Conservation (phyloP, 148 eudicot species). For the Dysphania ambrosioides region DNA sequence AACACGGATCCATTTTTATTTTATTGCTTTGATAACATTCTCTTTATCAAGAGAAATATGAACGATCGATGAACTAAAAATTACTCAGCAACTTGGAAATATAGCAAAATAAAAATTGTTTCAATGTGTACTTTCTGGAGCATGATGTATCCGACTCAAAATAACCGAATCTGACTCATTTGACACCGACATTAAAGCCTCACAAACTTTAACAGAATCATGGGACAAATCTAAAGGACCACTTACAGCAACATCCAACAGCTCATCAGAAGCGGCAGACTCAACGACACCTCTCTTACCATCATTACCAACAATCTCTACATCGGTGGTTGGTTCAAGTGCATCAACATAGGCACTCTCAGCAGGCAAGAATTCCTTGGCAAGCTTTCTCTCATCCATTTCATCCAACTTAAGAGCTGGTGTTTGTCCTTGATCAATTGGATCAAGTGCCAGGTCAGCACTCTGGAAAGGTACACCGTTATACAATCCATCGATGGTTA, state of each 20-base stretch:
- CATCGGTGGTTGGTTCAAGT: constrained; percentile 17
- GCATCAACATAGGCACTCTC: constrained; percentile 14
- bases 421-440: constrained; percentile 6
- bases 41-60: constrained; percentile 13
- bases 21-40: constrained; percentile 26
- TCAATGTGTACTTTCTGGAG: constrained; percentile 90
- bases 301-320: constrained; percentile 6
- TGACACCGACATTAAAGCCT: constrained; percentile 63
- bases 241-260: constrained; percentile 45
- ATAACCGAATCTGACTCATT: constrained; percentile 70
- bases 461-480: background rate
- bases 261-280: constrained; percentile 23
- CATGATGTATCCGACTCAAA: constrained; percentile 96
- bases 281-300: constrained; percentile 17
- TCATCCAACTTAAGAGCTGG: constrained; percentile 3
- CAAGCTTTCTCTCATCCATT: constrained; percentile 19
- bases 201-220: constrained; percentile 61
- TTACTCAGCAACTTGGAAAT: constrained; percentile 21
- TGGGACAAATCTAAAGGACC: constrained; percentile 44
- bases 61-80: constrained; percentile 22
- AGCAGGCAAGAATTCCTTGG: background rate
- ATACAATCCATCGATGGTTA: background rate
- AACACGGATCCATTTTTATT: constrained; percentile 13
- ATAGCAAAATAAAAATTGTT: constrained; percentile 46
- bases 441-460: constrained; percentile 10